These are phyloP conservation scores for Dendrobium chrysotoxum DNA, from an alignment of 106 monocot genomes.

Conservation along the genomic window DNA sequence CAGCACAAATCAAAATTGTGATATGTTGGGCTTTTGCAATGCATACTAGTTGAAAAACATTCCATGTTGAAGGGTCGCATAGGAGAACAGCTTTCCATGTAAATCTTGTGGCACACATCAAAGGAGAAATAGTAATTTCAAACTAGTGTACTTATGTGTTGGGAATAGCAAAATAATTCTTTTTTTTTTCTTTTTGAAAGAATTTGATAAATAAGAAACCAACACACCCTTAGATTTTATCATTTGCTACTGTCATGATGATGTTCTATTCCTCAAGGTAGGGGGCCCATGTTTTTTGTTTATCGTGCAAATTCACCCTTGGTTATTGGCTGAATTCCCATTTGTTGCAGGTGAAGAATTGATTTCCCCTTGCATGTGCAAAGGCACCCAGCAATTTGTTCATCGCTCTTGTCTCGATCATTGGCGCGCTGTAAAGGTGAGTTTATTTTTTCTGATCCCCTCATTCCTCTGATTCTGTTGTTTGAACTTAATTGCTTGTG, in stretches of 20 bases:
- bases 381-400: slow-evolving; percentile 98
- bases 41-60: not conserved
- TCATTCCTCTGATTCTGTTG: not conserved
- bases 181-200: not conserved
- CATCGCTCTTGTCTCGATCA: slow-evolving; percentile 98
- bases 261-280: no score
- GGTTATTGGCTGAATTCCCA: not conserved
- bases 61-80: not conserved
- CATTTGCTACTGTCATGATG: no score
- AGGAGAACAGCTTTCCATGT: not conserved
- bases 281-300: not conserved
- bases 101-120: not conserved
- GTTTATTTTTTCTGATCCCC: not conserved
- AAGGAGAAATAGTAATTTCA: not conserved
- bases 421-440: slow-evolving; percentile 94
- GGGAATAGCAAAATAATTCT: not conserved
- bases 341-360: slow-evolving; percentile 68
- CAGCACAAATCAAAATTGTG: not conserved
- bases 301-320: not conserved
- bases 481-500: not conserved
- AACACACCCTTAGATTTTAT: not conserved
- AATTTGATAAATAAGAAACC: not conserved
- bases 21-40: no score
- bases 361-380: slow-evolving; percentile 99
- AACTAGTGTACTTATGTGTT: not conserved